Evolutionary conservation across 495 filamentous ascomycete genomes (phyloP).

Genomic region (Neurospora sp.): DNA sequence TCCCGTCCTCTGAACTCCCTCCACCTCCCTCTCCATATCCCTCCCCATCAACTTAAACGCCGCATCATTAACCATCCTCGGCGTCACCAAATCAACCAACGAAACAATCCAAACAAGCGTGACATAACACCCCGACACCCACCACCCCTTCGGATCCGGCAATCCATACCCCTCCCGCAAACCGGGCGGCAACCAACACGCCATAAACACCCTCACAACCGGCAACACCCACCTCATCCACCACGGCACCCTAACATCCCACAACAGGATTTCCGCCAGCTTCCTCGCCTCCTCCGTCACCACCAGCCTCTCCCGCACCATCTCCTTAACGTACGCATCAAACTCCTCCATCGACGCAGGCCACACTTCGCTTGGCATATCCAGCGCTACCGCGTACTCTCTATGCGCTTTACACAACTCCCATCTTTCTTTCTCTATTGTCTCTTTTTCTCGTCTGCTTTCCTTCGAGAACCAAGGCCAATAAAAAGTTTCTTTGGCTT

Average conservation of each 20-base stretch:
- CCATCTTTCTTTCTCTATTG: not conserved
- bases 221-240: conserved; percentile 8
- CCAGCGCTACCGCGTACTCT: conserved; percentile 1
- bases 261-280: conserved; percentile 4
- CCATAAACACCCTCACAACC: conserved; percentile 8
- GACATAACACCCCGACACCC: conserved; percentile 4
- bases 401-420: not conserved
- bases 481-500: not conserved
- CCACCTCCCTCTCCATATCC: conserved; percentile 8
- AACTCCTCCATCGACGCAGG: conserved; percentile 4
- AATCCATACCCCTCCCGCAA: conserved; percentile 5
- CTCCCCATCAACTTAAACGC: conserved; percentile 1
- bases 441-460: not conserved
- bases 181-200: conserved; percentile 2
- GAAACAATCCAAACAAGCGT: not conserved
- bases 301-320: not conserved
- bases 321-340: conserved; percentile 3
- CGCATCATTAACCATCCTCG: not conserved
- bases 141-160: not conserved
- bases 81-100: not conserved
- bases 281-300: not conserved
- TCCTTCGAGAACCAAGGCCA: not conserved
- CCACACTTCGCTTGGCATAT: conserved; percentile 9
- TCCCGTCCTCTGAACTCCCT: conserved; percentile 1
- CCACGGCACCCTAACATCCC: conserved; percentile 6